These are phyloP conservation scores for Sordariomycetes sp. DNA, from an alignment of 2,329 filamentous ascomycete genomes.

Conservation along the genomic window DNA sequence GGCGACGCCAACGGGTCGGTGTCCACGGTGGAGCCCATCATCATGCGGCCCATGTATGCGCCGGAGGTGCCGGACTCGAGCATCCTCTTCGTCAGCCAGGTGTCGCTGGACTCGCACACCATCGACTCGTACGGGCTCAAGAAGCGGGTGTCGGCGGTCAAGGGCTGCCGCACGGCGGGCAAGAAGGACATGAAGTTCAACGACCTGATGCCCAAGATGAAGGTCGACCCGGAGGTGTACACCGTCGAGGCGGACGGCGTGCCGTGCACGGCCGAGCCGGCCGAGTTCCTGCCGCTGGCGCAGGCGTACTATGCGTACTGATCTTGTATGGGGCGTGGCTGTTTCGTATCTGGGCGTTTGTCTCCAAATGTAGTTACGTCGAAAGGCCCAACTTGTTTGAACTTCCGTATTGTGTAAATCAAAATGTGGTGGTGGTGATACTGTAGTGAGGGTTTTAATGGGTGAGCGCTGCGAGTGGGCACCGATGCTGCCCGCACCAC, in stretches of 20 bases:
- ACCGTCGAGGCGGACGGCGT: slow-evolving; percentile 74
- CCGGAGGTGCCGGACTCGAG: slow-evolving; percentile 60
- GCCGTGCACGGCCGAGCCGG: slow-evolving; percentile 63
- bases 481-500: too few relatives aligned
- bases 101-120: slow-evolving; percentile 55
- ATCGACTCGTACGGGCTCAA: slow-evolving; percentile 63
- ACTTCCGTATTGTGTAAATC: too few relatives aligned
- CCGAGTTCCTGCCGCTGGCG: slow-evolving; percentile 59
- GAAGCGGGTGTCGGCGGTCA: slow-evolving; percentile 74
- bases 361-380: too few relatives aligned
- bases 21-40: slow-evolving; percentile 75
- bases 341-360: too few relatives aligned
- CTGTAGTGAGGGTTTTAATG: too few relatives aligned
- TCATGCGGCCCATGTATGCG: slow-evolving; percentile 80
- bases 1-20: slow-evolving; percentile 77
- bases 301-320: slow-evolving; percentile 72
- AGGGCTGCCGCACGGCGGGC: slow-evolving; percentile 59
- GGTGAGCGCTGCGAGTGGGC: too few relatives aligned
- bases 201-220: slow-evolving; percentile 73
- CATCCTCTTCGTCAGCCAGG: slow-evolving; percentile 74
- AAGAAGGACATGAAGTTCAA: slow-evolving; percentile 93
- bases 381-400: too few relatives aligned
- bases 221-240: slow-evolving; percentile 85
- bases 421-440: too few relatives aligned
- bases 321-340: slow-evolving; percentile 6